phyloP scores from a whole-genome alignment of 768 basidiomycete species.

The Termitomyces heimii region DNA sequence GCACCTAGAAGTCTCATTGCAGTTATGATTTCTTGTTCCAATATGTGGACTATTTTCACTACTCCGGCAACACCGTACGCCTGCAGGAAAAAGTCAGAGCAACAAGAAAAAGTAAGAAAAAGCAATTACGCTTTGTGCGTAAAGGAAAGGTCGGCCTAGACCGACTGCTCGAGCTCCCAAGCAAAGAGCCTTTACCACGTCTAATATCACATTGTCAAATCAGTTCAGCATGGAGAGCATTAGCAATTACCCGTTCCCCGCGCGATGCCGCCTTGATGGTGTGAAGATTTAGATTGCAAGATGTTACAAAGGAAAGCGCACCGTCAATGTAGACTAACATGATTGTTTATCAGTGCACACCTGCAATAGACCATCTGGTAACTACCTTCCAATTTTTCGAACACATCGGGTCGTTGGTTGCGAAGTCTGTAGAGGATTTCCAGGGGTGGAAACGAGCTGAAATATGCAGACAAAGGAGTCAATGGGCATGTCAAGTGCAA shows the following conservation, averaged over 20 bases:
- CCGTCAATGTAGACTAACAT: constrained; percentile 81
- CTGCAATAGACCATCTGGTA: neutral
- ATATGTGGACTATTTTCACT: constrained; percentile 54
- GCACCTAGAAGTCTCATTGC: constrained; percentile 77
- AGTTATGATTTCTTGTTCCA: constrained; percentile 72
- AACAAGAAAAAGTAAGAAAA: neutral
- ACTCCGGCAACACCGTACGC: constrained; percentile 75
- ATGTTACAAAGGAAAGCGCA: constrained; percentile 12
- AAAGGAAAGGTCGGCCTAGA: constrained; percentile 80
- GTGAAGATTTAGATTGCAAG: neutral
- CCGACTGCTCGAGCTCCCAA: constrained; percentile 86
- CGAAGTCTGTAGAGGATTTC: constrained; percentile 74
- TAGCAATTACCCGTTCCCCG: constrained; percentile 64
- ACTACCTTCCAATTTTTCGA: constrained; percentile 63
- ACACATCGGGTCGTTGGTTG: constrained; percentile 67
- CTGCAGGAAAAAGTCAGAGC: constrained; percentile 28
- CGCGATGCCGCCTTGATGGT: constrained; percentile 44
- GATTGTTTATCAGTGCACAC: constrained; percentile 9
- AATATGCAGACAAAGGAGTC: neutral
- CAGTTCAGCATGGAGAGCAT: neutral
- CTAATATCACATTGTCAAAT: constrained; percentile 23
- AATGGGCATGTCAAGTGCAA: neutral
- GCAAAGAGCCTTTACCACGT: constrained; percentile 87
- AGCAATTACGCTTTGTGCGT: constrained; percentile 67
- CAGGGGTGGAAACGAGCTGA: constrained; percentile 68